phyloP scores from a whole-genome alignment of 371 early-diverging fungal species.

The Mucor irregularis region DNA sequence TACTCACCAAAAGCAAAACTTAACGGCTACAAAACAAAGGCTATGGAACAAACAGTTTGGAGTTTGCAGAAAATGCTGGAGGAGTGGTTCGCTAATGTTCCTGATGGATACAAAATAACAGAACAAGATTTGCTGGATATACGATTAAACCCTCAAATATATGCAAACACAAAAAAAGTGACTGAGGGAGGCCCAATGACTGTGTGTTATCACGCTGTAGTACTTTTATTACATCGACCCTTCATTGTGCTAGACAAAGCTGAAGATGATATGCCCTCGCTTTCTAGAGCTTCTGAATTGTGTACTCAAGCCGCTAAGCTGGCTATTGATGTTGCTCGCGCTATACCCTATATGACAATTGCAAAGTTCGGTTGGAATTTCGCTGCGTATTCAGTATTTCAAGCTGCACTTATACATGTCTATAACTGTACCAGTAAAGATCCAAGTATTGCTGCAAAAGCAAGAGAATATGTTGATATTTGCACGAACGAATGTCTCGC shows the following conservation, averaged over 20 bases:
- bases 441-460: constrained; percentile 22
- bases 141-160: neutral
- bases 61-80: constrained; percentile 30
- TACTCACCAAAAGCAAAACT: constrained; percentile 37
- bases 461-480: constrained; percentile 33
- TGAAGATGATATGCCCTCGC: constrained; percentile 10
- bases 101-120: constrained; percentile 23
- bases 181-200: constrained; percentile 44
- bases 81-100: constrained; percentile 30
- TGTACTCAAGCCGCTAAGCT: constrained; percentile 56
- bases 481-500: constrained; percentile 34
- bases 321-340: constrained; percentile 49
- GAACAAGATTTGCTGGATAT: constrained; percentile 17
- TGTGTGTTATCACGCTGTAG: constrained; percentile 35
- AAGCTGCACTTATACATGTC: constrained; percentile 44
- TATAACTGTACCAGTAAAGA: constrained; percentile 39
- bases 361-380: constrained; percentile 49
- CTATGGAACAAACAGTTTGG: constrained; percentile 26
- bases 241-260: constrained; percentile 30
- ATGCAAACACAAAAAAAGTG: constrained; percentile 16
- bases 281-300: constrained; percentile 25
- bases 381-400: constrained; percentile 43
- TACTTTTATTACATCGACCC: constrained; percentile 54
- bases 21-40: constrained; percentile 23
- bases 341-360: constrained; percentile 25